Conservation (phyloP, 2,329 filamentous ascomycete species). For the Neurospora sp. region DNA sequence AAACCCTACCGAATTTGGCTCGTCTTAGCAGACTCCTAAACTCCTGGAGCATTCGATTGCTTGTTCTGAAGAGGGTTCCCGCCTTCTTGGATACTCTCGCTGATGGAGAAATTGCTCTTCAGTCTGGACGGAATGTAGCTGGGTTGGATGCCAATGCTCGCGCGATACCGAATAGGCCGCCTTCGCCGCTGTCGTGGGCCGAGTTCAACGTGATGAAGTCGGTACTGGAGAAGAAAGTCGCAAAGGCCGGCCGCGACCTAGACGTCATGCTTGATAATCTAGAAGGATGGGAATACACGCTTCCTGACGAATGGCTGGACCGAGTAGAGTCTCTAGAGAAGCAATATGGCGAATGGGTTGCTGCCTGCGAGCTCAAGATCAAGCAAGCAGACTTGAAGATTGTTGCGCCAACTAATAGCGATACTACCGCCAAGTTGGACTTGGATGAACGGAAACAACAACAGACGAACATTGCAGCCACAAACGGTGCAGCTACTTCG, state of each 20-base stretch:
- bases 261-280: slow-evolving; percentile 81
- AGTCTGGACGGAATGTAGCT: slow-evolving; percentile 57
- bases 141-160: slow-evolving; percentile 9
- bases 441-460: background rate
- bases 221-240: slow-evolving; percentile 59
- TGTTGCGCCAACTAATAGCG: background rate
- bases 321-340: slow-evolving; percentile 71
- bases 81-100: slow-evolving; percentile 54
- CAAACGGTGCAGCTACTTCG: background rate
- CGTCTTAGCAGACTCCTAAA: slow-evolving; percentile 63
- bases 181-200: slow-evolving; percentile 28
- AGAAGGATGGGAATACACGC: slow-evolving; percentile 71
- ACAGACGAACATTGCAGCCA: background rate
- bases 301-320: slow-evolving; percentile 83
- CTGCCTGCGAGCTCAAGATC: slow-evolving; percentile 65
- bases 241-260: slow-evolving; percentile 58
- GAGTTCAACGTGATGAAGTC: slow-evolving; percentile 49
- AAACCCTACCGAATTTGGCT: slow-evolving; percentile 72
- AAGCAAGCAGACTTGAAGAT: slow-evolving; percentile 50
- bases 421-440: background rate
- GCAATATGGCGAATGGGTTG: slow-evolving; percentile 71
- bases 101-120: slow-evolving; percentile 55
- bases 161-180: slow-evolving; percentile 6
- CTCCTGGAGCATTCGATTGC: slow-evolving; percentile 67
- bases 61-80: slow-evolving; percentile 65